phyloP scores from a whole-genome alignment of 2,329 filamentous ascomycete species.

The Fusarium mexicanum region DNA sequence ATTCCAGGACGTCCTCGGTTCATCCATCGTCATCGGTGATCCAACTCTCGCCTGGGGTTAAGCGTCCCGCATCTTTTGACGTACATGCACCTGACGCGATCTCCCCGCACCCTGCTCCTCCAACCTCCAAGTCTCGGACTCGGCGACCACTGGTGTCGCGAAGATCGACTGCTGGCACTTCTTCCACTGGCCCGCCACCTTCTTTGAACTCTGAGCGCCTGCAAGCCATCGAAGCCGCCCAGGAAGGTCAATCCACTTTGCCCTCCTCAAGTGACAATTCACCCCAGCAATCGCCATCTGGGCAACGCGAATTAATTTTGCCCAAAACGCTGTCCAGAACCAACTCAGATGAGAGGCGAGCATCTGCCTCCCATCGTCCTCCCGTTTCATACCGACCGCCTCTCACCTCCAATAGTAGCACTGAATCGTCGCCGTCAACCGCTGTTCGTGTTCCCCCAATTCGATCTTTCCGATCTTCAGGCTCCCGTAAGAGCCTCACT shows the following conservation, averaged over 20 bases:
- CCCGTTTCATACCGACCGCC: constrained; percentile 62
- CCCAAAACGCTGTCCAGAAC: constrained; percentile 54
- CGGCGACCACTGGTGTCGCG: constrained; percentile 53
- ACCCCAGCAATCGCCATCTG: constrained; percentile 42
- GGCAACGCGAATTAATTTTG: constrained; percentile 59
- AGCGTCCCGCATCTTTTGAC: constrained; percentile 41
- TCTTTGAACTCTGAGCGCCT: constrained; percentile 48
- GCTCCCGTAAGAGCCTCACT: constrained; percentile 63
- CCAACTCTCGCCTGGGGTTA: constrained; percentile 37
- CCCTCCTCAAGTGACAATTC: constrained; percentile 36
- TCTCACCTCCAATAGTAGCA: constrained; percentile 41
- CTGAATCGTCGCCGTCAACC: constrained; percentile 46
- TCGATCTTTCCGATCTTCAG: constrained; percentile 65
- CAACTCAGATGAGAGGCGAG: constrained; percentile 60
- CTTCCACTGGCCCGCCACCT: constrained; percentile 45
- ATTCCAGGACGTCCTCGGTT: constrained; percentile 49
- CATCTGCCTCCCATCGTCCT: constrained; percentile 52
- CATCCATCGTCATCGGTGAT: constrained; percentile 44
- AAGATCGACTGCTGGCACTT: constrained; percentile 49
- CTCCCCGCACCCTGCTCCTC: constrained; percentile 40
- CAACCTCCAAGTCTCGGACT: constrained; percentile 46
- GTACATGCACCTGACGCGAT: constrained; percentile 39
- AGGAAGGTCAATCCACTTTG: constrained; percentile 30
- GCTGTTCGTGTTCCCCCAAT: constrained; percentile 62
- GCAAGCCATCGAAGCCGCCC: constrained; percentile 45